Base-by-base conservation (phyloP, 1,284 basidiomycete genomes). In the Boletellus dicymbophilus region DNA sequence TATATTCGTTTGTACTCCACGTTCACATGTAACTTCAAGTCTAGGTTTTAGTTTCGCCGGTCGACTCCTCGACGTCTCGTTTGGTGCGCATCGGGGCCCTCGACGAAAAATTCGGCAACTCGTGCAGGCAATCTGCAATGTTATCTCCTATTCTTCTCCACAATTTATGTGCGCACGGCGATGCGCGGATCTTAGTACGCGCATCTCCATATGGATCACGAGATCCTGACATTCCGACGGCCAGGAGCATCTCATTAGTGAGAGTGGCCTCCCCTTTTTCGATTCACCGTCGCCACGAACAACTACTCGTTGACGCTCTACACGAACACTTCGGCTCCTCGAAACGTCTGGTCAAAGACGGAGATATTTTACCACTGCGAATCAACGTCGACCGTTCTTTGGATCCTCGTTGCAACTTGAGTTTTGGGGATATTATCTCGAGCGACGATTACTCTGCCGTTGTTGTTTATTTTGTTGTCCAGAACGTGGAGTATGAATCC, bases 211-310 rank as follows among this genome's bases (percentile, higher is more conserved):
- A 82, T 56, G 83, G 59, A 27, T 18, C 40, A 12, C 51, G 55
- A n/a, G 44, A 56, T 36, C 51, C 55, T 25, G 37, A 41, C 4
- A 72, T 95, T 23, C 93, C 94, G 0, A 80, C 72, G 10, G 94
- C 94, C 2, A 75, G 72, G 48, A 75, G 81, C 6, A 75, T 98
- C 27, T 91, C 89, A 1, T 74, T 99, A 31, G 88, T 94, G 3
- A 82, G 94, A 18, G 77, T 99, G 5, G 88, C 93, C 0, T 93
- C 93, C 0, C 85, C 93, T 1, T 71, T 88, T 53, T 85, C 90
- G 1, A 83, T 82, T 6, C 84, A 88, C 65, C 86, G 87, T 49
- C 71, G 75, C 28, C 91, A 91, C 61, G 90, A 97, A 61, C 65
- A 77, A 1, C 67, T 84, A 8, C 90, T 91, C 65, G 68, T 95